Percentiles rank a stretch among this genome's conserved stretches.
These are phyloP conservation scores for Colletotrichum chlorophyti DNA, from an alignment of 2,329 filamentous ascomycete genomes.

Conservation along the genomic window DNA sequence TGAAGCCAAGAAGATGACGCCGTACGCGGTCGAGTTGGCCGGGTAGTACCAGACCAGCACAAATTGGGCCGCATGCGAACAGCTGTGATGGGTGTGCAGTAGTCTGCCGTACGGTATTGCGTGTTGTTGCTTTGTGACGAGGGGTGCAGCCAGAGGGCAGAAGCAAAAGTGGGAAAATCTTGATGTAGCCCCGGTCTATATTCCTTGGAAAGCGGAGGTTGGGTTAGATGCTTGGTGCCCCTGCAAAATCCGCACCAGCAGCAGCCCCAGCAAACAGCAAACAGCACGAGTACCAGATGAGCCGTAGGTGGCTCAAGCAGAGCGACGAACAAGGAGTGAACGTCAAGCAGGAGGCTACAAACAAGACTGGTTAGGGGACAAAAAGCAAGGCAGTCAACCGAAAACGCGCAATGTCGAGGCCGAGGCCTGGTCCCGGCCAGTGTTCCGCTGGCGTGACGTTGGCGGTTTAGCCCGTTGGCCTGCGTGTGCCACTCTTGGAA, in stretches of 20 bases:
- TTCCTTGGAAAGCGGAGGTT: conserved; percentile 26
- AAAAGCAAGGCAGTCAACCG: conserved; percentile 13
- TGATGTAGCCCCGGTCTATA: conserved; percentile 19
- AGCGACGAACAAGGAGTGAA: neutral
- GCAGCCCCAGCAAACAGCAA: neutral
- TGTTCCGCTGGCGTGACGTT: conserved; percentile 20
- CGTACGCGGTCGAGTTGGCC: conserved; percentile 16
- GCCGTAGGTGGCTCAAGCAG: neutral
- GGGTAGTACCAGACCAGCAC: conserved; percentile 23
- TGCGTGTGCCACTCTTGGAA: conserved; percentile 5
- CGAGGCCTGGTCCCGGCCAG: neutral
- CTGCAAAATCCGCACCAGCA: conserved; percentile 8
- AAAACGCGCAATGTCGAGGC: neutral
- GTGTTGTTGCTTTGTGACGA: conserved; percentile 8
- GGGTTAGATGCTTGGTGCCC: conserved; percentile 17
- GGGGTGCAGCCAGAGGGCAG: neutral
- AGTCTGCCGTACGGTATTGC: conserved; percentile 3
- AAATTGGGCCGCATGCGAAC: conserved; percentile 17
- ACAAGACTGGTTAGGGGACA: neutral
- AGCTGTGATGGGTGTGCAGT: conserved; percentile 17
- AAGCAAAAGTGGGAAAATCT: conserved; percentile 19
- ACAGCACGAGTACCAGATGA: neutral
- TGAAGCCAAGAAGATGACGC: conserved; percentile 27
- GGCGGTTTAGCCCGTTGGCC: neutral
- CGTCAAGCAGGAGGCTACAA: neutral